These are phyloP conservation scores for Wakefieldia striispora DNA, from an alignment of 768 basidiomycete species.

Conservation along the genomic window DNA sequence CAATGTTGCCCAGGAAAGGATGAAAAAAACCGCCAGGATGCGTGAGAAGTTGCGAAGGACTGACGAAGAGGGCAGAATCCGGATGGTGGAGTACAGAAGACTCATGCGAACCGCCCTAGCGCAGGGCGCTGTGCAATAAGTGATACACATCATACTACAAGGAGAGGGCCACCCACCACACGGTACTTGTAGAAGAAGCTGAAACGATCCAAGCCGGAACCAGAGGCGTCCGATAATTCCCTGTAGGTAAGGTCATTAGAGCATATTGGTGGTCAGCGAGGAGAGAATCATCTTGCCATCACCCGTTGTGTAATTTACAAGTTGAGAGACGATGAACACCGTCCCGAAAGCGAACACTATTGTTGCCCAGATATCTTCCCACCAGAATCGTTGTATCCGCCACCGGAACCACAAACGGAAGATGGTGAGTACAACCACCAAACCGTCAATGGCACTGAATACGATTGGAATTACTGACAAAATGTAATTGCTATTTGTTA, in stretches of 20 bases:
- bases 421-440: neutral
- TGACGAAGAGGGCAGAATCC: neutral
- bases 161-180: neutral
- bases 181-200: neutral
- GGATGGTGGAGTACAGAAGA: neutral
- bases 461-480: neutral
- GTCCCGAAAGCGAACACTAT: neutral
- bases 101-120: constrained; percentile 8
- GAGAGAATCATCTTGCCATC: neutral
- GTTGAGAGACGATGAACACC: neutral
- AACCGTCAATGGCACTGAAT: neutral
- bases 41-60: neutral
- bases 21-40: neutral
- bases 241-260: neutral
- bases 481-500: neutral
- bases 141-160: neutral
- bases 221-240: neutral
- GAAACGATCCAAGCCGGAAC: neutral
- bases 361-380: constrained; percentile 1
- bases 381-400: constrained; percentile 4
- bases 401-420: neutral
- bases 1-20: neutral
- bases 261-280: neutral
- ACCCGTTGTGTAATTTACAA: neutral
- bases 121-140: neutral